Conservation (phyloP, 202 grass and related monocot species). For the Miscanthus sacchariflorus region DNA sequence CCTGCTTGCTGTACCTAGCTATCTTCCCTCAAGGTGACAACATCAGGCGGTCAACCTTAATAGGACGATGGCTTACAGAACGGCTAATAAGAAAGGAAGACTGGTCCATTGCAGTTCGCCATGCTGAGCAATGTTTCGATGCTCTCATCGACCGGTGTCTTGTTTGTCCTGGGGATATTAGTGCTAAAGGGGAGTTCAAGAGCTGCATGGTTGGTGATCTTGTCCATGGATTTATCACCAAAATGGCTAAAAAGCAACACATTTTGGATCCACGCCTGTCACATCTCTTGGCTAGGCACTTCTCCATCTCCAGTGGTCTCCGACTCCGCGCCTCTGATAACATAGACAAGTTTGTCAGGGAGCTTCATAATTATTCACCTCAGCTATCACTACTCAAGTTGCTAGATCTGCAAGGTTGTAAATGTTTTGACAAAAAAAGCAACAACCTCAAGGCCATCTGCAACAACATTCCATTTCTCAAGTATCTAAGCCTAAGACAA, state of each 20-base stretch:
- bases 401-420: neutral
- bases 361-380: neutral
- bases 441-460: neutral
- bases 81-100: neutral
- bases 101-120: neutral
- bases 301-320: slow-evolving; percentile 21
- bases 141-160: neutral
- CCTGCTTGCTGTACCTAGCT: neutral
- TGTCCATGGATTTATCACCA: slow-evolving; percentile 1
- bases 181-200: slow-evolving; percentile 8
- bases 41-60: neutral
- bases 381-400: neutral
- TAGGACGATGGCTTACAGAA: neutral
- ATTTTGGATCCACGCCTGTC: neutral
- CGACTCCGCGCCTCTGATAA: neutral
- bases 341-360: neutral
- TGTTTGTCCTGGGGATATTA: neutral
- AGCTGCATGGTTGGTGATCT: neutral
- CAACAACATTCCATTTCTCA: neutral
- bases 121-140: slow-evolving; percentile 17
- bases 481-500: neutral
- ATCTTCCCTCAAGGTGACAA: neutral
- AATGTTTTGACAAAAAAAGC: neutral
- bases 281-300: neutral
- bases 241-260: neutral